Conservation (phyloP, 2,329 filamentous ascomycete species). For the Nakataea oryzae region DNA sequence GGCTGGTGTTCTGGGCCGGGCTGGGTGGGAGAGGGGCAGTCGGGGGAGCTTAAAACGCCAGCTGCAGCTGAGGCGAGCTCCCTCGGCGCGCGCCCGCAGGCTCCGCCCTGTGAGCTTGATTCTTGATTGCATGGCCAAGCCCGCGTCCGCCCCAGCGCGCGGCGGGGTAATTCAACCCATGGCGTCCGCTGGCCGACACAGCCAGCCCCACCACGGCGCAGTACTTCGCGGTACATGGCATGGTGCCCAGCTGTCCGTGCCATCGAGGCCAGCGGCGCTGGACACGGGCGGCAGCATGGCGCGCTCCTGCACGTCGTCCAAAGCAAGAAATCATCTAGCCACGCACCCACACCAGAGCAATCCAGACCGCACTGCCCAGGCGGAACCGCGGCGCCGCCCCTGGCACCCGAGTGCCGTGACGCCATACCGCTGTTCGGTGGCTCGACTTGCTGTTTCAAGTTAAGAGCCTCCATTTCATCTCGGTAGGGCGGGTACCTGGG, state of each 20-base stretch:
- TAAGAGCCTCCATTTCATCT: not conserved
- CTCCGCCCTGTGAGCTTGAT: not conserved
- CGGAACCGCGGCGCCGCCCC: too few species aligned
- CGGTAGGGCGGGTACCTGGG: too few species aligned
- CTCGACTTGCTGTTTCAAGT: not conserved
- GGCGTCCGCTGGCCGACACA: too few species aligned
- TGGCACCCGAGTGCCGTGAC: not conserved
- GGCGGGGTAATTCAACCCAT: not conserved
- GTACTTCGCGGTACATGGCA: too few species aligned
- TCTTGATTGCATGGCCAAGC: not conserved
- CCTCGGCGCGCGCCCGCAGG: not conserved
- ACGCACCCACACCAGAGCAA: not conserved
- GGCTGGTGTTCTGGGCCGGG: not conserved
- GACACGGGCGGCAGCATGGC: not conserved
- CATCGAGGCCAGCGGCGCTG: too few species aligned
- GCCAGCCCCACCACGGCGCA: not conserved
- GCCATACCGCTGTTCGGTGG: not conserved
- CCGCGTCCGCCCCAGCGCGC: not conserved
- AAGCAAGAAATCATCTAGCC: not conserved
- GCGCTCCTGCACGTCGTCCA: too few species aligned
- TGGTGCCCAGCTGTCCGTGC: too few species aligned
- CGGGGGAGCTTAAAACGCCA: not conserved
- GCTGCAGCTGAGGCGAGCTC: not conserved
- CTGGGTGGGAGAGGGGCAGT: not conserved
- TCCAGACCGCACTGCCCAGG: not conserved